These are phyloP conservation scores for Wickerhamomyces subpelliculosus DNA, from an alignment of 805 yeast genomes.

Conservation along the genomic window DNA sequence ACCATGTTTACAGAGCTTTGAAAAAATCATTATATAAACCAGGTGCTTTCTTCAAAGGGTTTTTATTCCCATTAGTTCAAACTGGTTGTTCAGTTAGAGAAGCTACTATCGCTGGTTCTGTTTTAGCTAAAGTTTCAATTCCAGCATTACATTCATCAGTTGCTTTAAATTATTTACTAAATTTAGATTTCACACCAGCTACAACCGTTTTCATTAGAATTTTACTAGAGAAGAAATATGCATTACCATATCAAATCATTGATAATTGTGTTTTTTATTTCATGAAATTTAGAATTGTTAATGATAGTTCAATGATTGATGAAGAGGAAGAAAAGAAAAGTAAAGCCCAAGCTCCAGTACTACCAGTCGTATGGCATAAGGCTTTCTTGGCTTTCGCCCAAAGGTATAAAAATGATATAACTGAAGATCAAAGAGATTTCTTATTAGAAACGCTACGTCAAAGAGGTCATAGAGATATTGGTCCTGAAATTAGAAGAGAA, in stretches of 20 bases:
- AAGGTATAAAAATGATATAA: constrained; percentile 92
- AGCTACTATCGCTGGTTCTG: constrained; percentile 92
- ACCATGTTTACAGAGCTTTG: constrained; percentile 86
- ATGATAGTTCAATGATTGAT: constrained; percentile 27
- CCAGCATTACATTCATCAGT: constrained; percentile 96
- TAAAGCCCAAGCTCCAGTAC: constrained; percentile 35
- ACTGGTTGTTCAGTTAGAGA: constrained; percentile 87
- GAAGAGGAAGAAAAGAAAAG: constrained; percentile 33
- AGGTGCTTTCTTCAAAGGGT: constrained; percentile 95
- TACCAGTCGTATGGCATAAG: constrained; percentile 97
- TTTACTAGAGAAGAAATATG: constrained; percentile 88
- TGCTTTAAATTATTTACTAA: constrained; percentile 78
- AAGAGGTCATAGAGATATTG: constrained; percentile 81
- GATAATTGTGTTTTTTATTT: constrained; percentile 93
- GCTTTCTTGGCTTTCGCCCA: constrained; percentile 93
- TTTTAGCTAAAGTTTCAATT: constrained; percentile 79
- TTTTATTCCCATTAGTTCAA: constrained; percentile 84
- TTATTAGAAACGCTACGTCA: constrained; percentile 84
- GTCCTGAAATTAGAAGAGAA: constrained; percentile 93
- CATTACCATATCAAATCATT: constrained; percentile 92
- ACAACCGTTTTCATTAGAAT: constrained; percentile 86
- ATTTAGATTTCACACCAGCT: constrained; percentile 81
- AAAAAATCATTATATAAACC: constrained; percentile 95
- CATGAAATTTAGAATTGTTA: constrained; percentile 74
- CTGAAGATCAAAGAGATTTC: constrained; percentile 97